Base-by-base conservation (phyloP, 352 stramenopile species). In the Pythium volutum region DNA sequence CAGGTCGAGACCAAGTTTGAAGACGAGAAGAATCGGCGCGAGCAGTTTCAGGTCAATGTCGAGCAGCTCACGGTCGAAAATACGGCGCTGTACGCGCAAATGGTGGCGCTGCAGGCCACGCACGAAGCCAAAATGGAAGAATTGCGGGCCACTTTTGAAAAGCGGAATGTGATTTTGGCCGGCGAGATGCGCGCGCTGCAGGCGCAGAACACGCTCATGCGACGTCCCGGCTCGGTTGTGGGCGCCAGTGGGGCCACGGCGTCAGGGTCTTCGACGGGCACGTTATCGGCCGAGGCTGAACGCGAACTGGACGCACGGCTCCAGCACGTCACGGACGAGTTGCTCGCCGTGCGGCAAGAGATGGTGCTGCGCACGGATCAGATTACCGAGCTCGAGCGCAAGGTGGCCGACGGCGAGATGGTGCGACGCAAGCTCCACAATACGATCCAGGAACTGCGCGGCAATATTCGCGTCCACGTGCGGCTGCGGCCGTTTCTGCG, bases 391-490 rank as follows among this genome's bases (percentile, higher is more conserved):
- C 62, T 94, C 10, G 83, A 94, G 55, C 54, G 66, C 38, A 78
- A 84, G 41, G 62, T 91, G 8, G 71, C 71, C 14, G 81, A 91
- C 54, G 71, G 79, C 14, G 84, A 92, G 47, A 69, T 79, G 2
- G 64, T 96, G 26, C 87, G 97, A 6, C 83, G 97, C 18, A 91
- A 98, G 55, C 85, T 99, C 67, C 98, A 99, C 81, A 99, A 99
- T 78, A 91, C 89, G n/a, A 98, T 99, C 46, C 96, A 99, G 77
- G 97, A 99, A 66, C 79, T 99, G 25, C 88, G 97, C 23, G 98
- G 98, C 41, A 99, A 99, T 65, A 97, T 99, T 67, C 91, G 98
- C 34, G 98, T 99, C 4, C 98, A 98, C 69, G 96, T 97, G 12
- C 81, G 96, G 2, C 70, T 99, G 67, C 85, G 96, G 51, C 96